Percentiles rank a stretch among this genome's conserved stretches.
phyloP scores from a whole-genome alignment of 2,329 filamentous ascomycete species.

The Cryphonectria naterciae region DNA sequence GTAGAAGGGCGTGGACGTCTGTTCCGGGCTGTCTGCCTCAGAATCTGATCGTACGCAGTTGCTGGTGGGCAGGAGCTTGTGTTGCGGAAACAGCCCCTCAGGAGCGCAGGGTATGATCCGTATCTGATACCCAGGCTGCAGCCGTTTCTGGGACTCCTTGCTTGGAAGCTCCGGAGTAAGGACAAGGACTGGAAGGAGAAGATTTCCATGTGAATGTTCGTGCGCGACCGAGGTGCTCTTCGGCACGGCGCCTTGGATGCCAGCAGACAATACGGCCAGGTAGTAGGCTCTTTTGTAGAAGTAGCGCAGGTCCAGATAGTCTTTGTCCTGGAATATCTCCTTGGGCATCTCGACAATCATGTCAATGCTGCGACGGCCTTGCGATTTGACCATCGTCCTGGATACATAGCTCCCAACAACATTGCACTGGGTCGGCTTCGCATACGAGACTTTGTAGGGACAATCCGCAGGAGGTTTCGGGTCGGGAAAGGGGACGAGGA shows the following conservation, averaged over 20 bases:
- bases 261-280: conserved; percentile 77
- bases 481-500: conserved; percentile 83
- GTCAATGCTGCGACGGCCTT: conserved; percentile 67
- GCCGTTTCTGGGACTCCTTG: conserved; percentile 22
- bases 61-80: conserved; percentile 71
- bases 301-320: conserved; percentile 90
- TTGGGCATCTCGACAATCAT: conserved; percentile 86
- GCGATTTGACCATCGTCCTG: conserved; percentile 71
- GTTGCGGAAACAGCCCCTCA: conserved; percentile 68
- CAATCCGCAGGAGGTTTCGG: conserved; percentile 75
- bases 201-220: conserved; percentile 72
- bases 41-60: conserved; percentile 67
- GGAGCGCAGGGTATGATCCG: conserved; percentile 78
- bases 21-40: conserved; percentile 42
- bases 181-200: conserved; percentile 70
- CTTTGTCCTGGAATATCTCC: conserved; percentile 86
- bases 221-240: conserved; percentile 63
- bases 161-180: conserved; percentile 38
- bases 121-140: conserved; percentile 58
- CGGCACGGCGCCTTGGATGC: conserved; percentile 62
- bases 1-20: conserved; percentile 77
- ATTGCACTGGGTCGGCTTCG: conserved; percentile 77
- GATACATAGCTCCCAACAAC: conserved; percentile 86
- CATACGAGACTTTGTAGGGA: conserved; percentile 81
- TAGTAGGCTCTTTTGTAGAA: conserved; percentile 96